Evolutionary conservation across 495 filamentous ascomycete genomes (phyloP).

Genomic region (Choiromyces venosus): DNA sequence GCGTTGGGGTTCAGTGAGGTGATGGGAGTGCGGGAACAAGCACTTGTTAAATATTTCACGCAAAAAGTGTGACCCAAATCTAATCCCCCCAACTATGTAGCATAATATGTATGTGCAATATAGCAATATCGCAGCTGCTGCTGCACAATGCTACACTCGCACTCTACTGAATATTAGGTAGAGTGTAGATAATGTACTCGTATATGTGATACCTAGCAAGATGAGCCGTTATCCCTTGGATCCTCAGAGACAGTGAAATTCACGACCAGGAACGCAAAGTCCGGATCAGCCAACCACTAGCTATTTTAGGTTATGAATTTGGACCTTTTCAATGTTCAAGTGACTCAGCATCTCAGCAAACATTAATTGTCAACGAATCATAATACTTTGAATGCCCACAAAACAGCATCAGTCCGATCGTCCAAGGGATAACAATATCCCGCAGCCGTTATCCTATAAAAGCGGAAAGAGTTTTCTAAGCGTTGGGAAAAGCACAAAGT

Average conservation of each 20-base stretch:
- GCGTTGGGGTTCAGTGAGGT: neutral
- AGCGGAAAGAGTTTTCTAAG: neutral
- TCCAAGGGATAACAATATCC: neutral
- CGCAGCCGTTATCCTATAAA: neutral
- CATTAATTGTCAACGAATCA: too few species aligned
- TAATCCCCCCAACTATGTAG: neutral
- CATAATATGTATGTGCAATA: neutral
- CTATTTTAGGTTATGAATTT: too few species aligned
- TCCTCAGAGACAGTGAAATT: too few species aligned
- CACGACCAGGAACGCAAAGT: too few species aligned
- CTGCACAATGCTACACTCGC: neutral
- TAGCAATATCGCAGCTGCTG: neutral
- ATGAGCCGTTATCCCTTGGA: too few species aligned
- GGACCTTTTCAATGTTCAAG: too few species aligned
- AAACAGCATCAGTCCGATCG: too few species aligned
- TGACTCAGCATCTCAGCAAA: too few species aligned
- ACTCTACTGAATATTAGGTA: neutral
- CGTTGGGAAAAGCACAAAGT: neutral
- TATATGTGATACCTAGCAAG: too few species aligned
- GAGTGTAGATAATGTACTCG: neutral
- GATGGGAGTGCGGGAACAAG: neutral
- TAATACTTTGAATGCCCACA: too few species aligned
- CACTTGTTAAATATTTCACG: neutral
- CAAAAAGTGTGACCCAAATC: neutral
- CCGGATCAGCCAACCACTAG: too few species aligned